Evolutionary conservation across 1,139 yeast species (phyloP), one percentile per base, ranked within the genome.

Genomic region (Blastobotrys arbuscula): DNA sequence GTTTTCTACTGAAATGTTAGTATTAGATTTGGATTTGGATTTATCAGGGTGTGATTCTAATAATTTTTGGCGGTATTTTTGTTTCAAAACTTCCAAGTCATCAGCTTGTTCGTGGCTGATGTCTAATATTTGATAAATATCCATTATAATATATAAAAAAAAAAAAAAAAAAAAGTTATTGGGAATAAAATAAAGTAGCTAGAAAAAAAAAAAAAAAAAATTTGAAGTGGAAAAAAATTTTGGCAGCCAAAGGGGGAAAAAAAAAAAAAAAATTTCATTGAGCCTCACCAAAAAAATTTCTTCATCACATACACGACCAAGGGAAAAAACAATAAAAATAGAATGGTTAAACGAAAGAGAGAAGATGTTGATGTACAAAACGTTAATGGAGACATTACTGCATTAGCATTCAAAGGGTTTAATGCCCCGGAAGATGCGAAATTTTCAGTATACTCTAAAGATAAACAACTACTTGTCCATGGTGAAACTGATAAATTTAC

Each of bases 21-120:
- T 33, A 31, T 46, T 54, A 44, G 53, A 53, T 34, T 46, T 41
- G 8, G 12, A 3, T n/a, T 31, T 19, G 24, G 13, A 2, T 61
- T 88, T 88, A 60, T 88, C 97, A 0, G 97, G 97, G 63, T 88
- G 97, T 9, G 77, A 65, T 5, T 64, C 61, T 3, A 89, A 68
- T n/a, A 88, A 71, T 16, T 74, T 75, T 34, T 64, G 67, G 50
- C 74, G 76, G 60, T 88, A 89, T 0, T 92, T 88, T 13, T 63
- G 62, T 56, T 79, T 81, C 23, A 89, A 72, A 15, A 76, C 79
- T 1, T 54, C 56, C 0, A 80, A 75, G 8, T 67, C 66, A 1
- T 68, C 47, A 9, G 54, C 64, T 18, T 54, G 54, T 13, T 45
- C 48, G 18, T 40, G 38, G 5, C 49, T 0, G 60, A 56, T 1